Evolutionary conservation across 176 grass and related monocot genomes (phyloP), one percentile per base, ranked within the genome.

Genomic region (Chloris gayana): DNA sequence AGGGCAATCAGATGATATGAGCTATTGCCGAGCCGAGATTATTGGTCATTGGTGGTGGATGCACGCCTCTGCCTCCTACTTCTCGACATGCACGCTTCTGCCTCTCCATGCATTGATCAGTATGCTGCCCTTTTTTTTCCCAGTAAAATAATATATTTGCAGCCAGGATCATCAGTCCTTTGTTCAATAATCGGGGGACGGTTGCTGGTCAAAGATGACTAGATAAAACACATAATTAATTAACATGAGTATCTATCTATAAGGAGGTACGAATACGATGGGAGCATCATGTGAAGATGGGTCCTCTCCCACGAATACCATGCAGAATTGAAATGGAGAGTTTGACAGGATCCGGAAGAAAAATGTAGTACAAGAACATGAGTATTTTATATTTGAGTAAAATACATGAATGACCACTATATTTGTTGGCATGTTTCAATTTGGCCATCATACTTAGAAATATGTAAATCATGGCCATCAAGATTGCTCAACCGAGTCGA

Each of bases 161-260:
- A 27, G n/a, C 8, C 44, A 61, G 14, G 64, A 50, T 47, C 21
- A 37, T 60, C 76, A 35, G 54, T 32, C 75, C 6, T 32, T 10
- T 10, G 73, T 74, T 71, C 66, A 46, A 51, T 69, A 15, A 51
- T 64, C 17, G 26, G 15, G 26, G 15, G 47, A 67, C 46, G 50
- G 15, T n/a, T 17, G 29, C 11, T 37, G 69, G 70, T 86, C 84
- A 33, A 30, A 51, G 77, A 86, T 35, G 61, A 26, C 8, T 68
- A 82, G 38, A 72, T 53, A 6, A 56, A 56, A 32, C 46, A 9
- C 1, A 57, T 38, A 18, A 18, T 65, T 65, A 53, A 53, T 37
- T 37, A 37, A 37, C 35, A 37, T 14, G 18, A 49, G 46, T 64
- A 54, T 44, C 2, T 3, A 42, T 1, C 15, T 15, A 41, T n/a